Evolutionary conservation across 345 rosid species (phyloP).

Genomic region (Iberis pinnata): DNA sequence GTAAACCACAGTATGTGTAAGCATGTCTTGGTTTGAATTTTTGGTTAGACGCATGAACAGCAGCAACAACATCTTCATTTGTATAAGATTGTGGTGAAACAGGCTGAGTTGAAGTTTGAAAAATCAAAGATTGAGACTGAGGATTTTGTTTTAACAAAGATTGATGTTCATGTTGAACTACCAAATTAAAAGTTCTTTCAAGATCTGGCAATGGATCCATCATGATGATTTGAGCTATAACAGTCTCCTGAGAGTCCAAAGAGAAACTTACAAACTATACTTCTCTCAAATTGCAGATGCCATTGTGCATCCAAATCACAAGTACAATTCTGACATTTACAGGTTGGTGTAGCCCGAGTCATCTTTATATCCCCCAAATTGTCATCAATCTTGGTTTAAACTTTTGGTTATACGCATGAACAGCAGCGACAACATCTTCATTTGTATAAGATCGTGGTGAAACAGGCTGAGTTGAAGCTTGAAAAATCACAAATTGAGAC

Average conservation of each 20-base stretch:
- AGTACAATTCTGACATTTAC: neutral
- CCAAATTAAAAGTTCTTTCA: neutral
- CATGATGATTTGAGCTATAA: neutral
- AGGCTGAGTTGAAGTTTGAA: too few relatives aligned
- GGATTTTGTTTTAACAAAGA: neutral
- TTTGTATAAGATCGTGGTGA: too few relatives aligned
- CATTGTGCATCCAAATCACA: neutral
- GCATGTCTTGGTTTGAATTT: too few relatives aligned
- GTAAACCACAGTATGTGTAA: too few relatives aligned
- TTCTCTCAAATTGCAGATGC: neutral
- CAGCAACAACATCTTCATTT: too few relatives aligned
- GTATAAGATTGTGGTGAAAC: too few relatives aligned
- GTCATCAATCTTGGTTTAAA: neutral
- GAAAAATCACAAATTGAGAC: neutral
- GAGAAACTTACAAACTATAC: neutral
- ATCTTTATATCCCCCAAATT: neutral
- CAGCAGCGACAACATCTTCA: too few relatives aligned
- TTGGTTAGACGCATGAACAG: too few relatives aligned
- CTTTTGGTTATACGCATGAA: too few relatives aligned
- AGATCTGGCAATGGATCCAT: neutral
- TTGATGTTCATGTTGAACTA: neutral
- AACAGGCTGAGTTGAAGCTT: too few relatives aligned
- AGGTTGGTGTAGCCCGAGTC: neutral
- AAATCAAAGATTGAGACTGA: neutral
- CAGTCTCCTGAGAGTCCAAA: neutral